These are phyloP conservation scores for Botrytis paeoniae DNA, from an alignment of 2,329 filamentous ascomycete genomes.

Conservation along the genomic window DNA sequence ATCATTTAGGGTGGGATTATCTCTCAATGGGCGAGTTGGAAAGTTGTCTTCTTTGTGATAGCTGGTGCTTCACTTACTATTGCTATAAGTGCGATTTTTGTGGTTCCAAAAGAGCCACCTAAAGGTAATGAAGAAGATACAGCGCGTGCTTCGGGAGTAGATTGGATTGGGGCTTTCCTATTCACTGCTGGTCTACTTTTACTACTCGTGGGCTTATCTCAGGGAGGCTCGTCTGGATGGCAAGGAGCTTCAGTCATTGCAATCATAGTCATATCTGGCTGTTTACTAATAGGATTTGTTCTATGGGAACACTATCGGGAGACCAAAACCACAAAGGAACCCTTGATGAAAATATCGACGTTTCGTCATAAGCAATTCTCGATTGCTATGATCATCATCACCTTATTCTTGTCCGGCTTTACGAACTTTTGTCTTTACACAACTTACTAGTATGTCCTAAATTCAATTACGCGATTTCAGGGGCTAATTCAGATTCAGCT, in stretches of 20 bases:
- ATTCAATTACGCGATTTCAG: not conserved
- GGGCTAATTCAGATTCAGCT: constrained; percentile 41
- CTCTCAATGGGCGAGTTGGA: constrained; percentile 60
- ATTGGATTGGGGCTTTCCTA: constrained; percentile 64
- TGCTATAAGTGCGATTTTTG: constrained; percentile 53
- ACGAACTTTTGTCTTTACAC: constrained; percentile 66
- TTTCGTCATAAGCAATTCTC: constrained; percentile 59
- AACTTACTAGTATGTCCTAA: constrained; percentile 52
- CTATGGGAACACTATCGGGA: constrained; percentile 48
- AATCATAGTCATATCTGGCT: constrained; percentile 52
- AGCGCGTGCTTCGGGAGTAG: constrained; percentile 46
- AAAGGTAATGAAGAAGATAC: constrained; percentile 21
- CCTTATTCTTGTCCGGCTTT: constrained; percentile 64
- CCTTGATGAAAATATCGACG: constrained; percentile 65
- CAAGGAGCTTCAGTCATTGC: constrained; percentile 58
- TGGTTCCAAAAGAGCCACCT: constrained; percentile 54
- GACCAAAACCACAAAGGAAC: constrained; percentile 45
- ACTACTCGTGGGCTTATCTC: constrained; percentile 63
- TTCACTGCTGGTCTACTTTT: constrained; percentile 61
- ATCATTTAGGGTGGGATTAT: constrained; percentile 57
- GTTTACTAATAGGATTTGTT: constrained; percentile 41
- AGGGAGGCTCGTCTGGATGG: constrained; percentile 70
- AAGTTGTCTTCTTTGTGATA: constrained; percentile 64
- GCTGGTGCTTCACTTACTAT: constrained; percentile 58
- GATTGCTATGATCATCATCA: constrained; percentile 63